Percentiles rank a stretch among this genome's conserved stretches.
These are phyloP conservation scores for Globisporangium rhizosaccharum DNA, from an alignment of 352 stramenopile species.

Conservation along the genomic window DNA sequence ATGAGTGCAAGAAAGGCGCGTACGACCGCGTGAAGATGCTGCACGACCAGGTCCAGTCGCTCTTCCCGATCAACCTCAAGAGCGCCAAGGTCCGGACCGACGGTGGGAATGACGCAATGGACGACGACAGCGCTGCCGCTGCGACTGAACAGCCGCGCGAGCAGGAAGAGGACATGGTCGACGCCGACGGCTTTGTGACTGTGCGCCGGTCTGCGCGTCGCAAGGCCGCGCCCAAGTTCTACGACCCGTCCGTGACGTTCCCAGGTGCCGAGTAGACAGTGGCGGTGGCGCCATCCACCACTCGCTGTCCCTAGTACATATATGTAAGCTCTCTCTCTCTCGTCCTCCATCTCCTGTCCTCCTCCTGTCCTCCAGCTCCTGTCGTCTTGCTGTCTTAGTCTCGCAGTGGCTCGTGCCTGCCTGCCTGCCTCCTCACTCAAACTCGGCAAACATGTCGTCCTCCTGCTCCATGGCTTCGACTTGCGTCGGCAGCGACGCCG, in stretches of 20 bases:
- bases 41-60: conserved; percentile 64
- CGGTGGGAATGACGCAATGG: conserved; percentile 19
- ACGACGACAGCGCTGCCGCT: conserved; percentile 21
- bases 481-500: conserved; percentile 53
- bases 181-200: conserved; percentile 74
- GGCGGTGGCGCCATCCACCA: neutral
- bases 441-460: conserved; percentile 80
- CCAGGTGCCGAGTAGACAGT: conserved; percentile 59
- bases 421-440: conserved; percentile 35
- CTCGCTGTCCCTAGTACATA: conserved; percentile 6
- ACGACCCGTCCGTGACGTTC: conserved; percentile 70
- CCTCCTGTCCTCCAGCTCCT: neutral
- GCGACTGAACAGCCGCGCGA: conserved; percentile 1
- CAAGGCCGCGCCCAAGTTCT: conserved; percentile 66
- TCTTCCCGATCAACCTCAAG: conserved; percentile 82
- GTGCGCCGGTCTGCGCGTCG: conserved; percentile 65
- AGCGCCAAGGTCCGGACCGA: conserved; percentile 59
- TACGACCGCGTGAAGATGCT: conserved; percentile 62
- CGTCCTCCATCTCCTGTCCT: neutral
- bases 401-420: neutral
- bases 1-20: conserved; percentile 76
- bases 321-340: neutral
- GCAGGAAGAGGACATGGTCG: conserved; percentile 29
- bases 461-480: conserved; percentile 60
- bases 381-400: neutral